A percentile compares a stretch with the other conserved stretches of the same genome.
Conservation (phyloP, 2,329 filamentous ascomycete species). For the Aspergillus hortae region DNA sequence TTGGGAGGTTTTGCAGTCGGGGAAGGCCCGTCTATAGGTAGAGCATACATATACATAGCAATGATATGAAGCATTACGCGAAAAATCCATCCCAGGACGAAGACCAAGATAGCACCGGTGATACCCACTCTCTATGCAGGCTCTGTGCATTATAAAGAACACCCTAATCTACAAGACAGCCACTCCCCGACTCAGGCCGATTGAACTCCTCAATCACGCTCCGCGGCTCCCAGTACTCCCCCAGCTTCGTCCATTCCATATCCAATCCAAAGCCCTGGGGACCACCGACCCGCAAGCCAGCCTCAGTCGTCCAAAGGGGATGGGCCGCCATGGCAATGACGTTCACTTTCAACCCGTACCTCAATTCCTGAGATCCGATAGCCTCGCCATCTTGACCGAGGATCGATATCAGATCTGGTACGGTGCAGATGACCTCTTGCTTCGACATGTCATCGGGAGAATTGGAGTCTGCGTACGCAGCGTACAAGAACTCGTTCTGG, state of each 20-base stretch:
- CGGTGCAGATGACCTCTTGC: conserved; percentile 22
- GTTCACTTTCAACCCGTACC: conserved; percentile 50
- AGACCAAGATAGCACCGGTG: no score
- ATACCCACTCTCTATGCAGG: no score
- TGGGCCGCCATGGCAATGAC: conserved; percentile 51
- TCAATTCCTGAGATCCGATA: conserved; percentile 49
- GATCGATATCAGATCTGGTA: conserved; percentile 38
- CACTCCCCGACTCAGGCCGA: neutral
- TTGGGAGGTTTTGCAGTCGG: conserved; percentile 53
- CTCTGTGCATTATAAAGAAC: neutral
- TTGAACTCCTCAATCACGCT: neutral
- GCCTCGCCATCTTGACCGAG: conserved; percentile 47
- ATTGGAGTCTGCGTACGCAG: conserved; percentile 14
- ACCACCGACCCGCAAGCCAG: conserved; percentile 39
- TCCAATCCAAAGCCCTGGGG: conserved; percentile 35
- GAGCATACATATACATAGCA: neutral
- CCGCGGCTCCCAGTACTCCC: neutral
- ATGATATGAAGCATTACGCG: neutral
- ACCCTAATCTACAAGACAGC: neutral
- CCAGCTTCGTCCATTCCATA: neutral
- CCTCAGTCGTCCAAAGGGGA: conserved; percentile 46
- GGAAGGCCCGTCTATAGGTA: conserved; percentile 40
- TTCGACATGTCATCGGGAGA: neutral
- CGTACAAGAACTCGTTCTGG: conserved; percentile 29
- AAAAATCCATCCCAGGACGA: no score